Evolutionary conservation across 306 rosid species (phyloP), one percentile per base, ranked within the genome.

Genomic region (Citrullus mucosospermus): DNA sequence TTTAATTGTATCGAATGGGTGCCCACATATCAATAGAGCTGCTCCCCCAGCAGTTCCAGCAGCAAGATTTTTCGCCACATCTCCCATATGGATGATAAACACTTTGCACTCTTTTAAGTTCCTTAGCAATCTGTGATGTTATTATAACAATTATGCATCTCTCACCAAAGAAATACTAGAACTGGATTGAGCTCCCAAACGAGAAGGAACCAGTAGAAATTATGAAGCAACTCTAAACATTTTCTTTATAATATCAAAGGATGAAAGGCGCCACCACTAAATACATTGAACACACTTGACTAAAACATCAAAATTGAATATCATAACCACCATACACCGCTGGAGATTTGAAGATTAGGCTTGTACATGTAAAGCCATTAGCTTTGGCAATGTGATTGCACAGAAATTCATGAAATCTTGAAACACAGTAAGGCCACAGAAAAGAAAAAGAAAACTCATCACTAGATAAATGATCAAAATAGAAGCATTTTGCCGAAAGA

Each of bases 21-120:
- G 99, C 74, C 98, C 99, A 17, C 81, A 81, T 81, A 96, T 81
- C 86, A 96, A 83, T 83, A 92, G 99, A 2, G 98, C 98, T 68
- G 91, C 93, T 78, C 99, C 98, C 51, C 99, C 99, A 75, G 90
- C 17, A 25, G 98, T 96, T 62, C 98, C 99, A n/a, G 99, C 85
- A 18, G 98, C 75, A 38, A 96, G 93, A 87, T 92, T 97, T 88
- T 92, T 92, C 6, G 91, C 92, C 56, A 91, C 97, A 53, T 96
- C 97, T 76, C 92, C 99, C 99, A 96, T 96, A 93, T 92, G 81
- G 78, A 61, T 16, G 44, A 15, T 51, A 16, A 73, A 73, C 44
- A 15, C 61, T 30, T 22, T 43, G 58, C 54, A 48, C 58, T 48
- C 41, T 71, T 22, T 48, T 16, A 71, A 48, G 41, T 51, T 73